Base-by-base conservation (phyloP, 176 grass and related monocot species). In the Zoysia japonica region DNA sequence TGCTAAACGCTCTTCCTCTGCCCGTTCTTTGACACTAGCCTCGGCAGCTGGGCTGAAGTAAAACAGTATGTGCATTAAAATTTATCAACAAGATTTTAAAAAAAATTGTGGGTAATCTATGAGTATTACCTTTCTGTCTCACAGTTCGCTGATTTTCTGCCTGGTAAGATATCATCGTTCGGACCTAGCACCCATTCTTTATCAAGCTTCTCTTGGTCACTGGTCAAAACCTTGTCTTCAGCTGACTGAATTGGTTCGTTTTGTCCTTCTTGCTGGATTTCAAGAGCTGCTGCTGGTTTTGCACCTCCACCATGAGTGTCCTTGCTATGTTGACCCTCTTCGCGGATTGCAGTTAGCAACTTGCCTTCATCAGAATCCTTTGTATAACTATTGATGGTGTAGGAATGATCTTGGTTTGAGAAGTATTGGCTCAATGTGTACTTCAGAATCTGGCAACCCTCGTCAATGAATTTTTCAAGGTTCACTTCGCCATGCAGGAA, bases 71-170 rank as follows among this genome's bases (percentile, higher is more conserved):
- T 44, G 15, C 3, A 3, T n/a, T 13, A 67, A 40, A 67, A 12
- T n/a, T 3, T 12, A 13, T 83, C 9, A 11, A 5, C 5, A 55
- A 7, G 1, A 41, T 28, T 53, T 50, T 7, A 19, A 76, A 48
- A 28, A 6, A 54, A 48, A 5, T 13, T 13, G 59, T 61, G 59
- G n/a, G 36, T 71, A 79, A n/a, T 8, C 12, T 12, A 48, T 42
- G n/a, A 11, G n/a, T 68, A 5, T 36, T 86, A 93, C 91, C 91
- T 86, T 88, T 86, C 35, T 20, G 59, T 65, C 56, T 86, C 80
- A 78, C 48, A 17, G 55, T 44, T 37, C 55, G 51, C 41, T 65
- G 79, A 80, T n/a, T 73, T 87, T 78, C 78, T 83, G 10, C 36
- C 71, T 7, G 56, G 53, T 28, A 54, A 42, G 40, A 75, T 67